These are phyloP conservation scores for Sporothrix schenckii DNA, from an alignment of 2,329 filamentous ascomycete species.

Conservation along the genomic window DNA sequence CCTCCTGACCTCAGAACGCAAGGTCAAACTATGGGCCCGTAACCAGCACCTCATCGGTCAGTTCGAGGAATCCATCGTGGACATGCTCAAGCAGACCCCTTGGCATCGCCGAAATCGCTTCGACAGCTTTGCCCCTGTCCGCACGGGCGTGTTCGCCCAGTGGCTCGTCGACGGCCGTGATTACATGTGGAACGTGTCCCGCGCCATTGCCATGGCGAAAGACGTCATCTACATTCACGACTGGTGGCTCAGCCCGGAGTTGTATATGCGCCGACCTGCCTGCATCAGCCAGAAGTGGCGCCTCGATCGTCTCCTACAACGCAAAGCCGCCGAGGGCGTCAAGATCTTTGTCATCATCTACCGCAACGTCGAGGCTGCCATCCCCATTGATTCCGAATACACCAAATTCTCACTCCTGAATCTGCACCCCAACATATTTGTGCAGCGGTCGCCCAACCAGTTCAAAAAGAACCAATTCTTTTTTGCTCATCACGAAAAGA, in stretches of 20 bases:
- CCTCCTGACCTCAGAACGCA: constrained; percentile 88
- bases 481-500: constrained; percentile 97
- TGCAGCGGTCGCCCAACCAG: constrained; percentile 94
- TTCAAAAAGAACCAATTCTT: constrained; percentile 99
- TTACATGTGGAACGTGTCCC: constrained; percentile 99
- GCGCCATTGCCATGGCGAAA: constrained; percentile 93
- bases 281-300: constrained; percentile 98
- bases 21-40: constrained; percentile 84
- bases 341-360: constrained; percentile 99
- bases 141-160: constrained; percentile 83
- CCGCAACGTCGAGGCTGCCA: constrained; percentile 93
- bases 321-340: constrained; percentile 90
- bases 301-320: constrained; percentile 86
- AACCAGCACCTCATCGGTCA: constrained; percentile 88
- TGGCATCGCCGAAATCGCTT: constrained; percentile 88
- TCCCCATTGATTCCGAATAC: constrained; percentile 97
- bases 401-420: constrained; percentile 96
- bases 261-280: constrained; percentile 91
- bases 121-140: constrained; percentile 88
- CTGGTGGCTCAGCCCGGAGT: constrained; percentile 93
- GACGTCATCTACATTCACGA: constrained; percentile 99
- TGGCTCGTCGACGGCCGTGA: constrained; percentile 97
- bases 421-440: constrained; percentile 92
- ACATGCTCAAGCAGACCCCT: constrained; percentile 79
- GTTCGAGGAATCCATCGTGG: constrained; percentile 88